Base-by-base conservation (phyloP, 179 eudicot species). In the Camellia oleifera region DNA sequence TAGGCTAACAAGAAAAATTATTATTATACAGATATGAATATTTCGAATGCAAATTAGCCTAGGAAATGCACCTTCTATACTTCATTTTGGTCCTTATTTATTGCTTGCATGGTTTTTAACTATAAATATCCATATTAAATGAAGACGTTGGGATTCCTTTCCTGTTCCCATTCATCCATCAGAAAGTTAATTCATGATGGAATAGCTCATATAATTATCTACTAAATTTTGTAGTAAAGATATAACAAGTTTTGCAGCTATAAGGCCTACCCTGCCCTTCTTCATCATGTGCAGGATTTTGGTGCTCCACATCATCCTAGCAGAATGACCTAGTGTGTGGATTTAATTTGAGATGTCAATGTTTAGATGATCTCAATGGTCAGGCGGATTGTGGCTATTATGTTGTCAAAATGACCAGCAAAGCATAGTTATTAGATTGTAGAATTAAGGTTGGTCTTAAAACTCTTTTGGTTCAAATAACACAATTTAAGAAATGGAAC, bases 361-460 rank as follows among this genome's bases (percentile, higher is more conserved):
- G 7, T 17, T 4, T 61, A 61, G 23, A 61, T 61, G 20, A 15
- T 69, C 32, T 13, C n/a, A 11, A 20, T 4, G 23, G 53, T 5
- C 62, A 44, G 23, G 72, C 18, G 7, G 26, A 20, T 53, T 23
- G 14, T n/a, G 52, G 75, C 75, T 20, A 18, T 23, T 23, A 32
- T 54, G 48, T 32, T 14, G 2, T 73, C 3, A 26, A 73, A 54
- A 56, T 73, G 7, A 18, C 64, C 26, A 54, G 50, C 56, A 26
- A 73, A 54, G 4, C 76, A 12, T 18, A 7, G 46, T 56, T 15
- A 73, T 17, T 44, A 56, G 46, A 73, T 54, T 26, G n/a, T 5
- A 50, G 74, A 18, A 5, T 71, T 71, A 71, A 71, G 12, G 74
- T 70, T 46, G 57, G 74, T 46, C 57, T 71, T 71, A 4, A 60